phyloP scores from a whole-genome alignment of 805 yeast species.

The Pichia gijzeniarum region DNA sequence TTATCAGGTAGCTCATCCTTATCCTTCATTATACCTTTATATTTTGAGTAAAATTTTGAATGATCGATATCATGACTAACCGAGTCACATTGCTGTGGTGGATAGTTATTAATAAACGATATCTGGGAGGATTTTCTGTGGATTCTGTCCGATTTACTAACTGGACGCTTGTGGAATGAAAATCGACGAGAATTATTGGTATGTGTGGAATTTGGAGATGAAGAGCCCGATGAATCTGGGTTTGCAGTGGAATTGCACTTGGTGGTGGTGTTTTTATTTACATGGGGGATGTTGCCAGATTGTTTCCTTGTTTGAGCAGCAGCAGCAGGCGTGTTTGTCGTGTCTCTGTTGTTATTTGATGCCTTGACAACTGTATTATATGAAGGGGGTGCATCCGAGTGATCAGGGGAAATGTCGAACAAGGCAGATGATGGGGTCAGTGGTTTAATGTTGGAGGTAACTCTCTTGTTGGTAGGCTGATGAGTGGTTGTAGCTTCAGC shows the following conservation, averaged over 20 bases:
- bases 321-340: background rate
- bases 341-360: background rate
- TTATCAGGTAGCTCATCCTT: constrained; percentile 27
- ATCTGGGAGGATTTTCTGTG: constrained; percentile 25
- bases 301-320: background rate
- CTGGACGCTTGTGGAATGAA: constrained; percentile 29
- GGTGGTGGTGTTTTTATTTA: too few relatives aligned
- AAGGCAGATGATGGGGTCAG: constrained; percentile 6
- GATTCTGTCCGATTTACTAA: constrained; percentile 7
- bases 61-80: constrained; percentile 27
- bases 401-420: background rate
- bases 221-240: background rate
- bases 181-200: constrained; percentile 15
- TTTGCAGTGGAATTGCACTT: background rate
- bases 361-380: background rate
- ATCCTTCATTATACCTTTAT: constrained; percentile 27
- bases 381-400: background rate
- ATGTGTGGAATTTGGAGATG: constrained; percentile 3
- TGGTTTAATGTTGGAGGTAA: background rate
- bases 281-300: too few relatives aligned
- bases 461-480: background rate
- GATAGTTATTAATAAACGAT: constrained; percentile 24
- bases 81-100: constrained; percentile 27
- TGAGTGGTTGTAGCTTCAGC: background rate
- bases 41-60: constrained; percentile 24